Percentiles rank a stretch among this genome's conserved stretches.
phyloP scores from a whole-genome alignment of 2,329 filamentous ascomycete genomes.

The Sclerotinia spermophila region DNA sequence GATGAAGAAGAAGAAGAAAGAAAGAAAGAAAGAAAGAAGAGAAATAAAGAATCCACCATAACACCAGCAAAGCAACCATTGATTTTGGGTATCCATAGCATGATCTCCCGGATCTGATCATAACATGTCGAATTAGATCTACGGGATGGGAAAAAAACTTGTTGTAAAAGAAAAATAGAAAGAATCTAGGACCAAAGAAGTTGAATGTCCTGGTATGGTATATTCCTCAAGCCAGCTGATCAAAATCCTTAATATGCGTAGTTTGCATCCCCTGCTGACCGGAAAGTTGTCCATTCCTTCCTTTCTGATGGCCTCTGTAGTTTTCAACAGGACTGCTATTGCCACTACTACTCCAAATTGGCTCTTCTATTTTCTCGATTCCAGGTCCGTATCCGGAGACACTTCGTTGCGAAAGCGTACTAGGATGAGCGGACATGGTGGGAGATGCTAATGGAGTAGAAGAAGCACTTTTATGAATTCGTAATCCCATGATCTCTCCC shows the following conservation, averaged over 20 bases:
- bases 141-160: background rate
- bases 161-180: background rate
- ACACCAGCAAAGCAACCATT: background rate
- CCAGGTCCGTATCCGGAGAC: background rate
- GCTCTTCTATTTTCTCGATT: slow-evolving; percentile 8
- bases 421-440: background rate
- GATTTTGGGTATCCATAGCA: background rate
- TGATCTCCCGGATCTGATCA: background rate
- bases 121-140: background rate
- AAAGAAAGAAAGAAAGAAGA: background rate
- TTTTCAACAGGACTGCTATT: background rate
- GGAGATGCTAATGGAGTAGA: background rate
- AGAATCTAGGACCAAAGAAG: background rate
- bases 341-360: background rate
- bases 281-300: background rate
- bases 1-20: background rate
- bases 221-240: background rate
- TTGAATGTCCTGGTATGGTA: background rate
- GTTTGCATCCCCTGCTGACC: background rate
- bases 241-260: slow-evolving; percentile 14
- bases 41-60: background rate
- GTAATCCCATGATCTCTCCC: background rate
- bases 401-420: background rate
- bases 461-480: slow-evolving; percentile 5
- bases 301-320: background rate